These are phyloP conservation scores for Macrocybe gigantea DNA, from an alignment of 768 basidiomycete genomes.

Conservation along the genomic window DNA sequence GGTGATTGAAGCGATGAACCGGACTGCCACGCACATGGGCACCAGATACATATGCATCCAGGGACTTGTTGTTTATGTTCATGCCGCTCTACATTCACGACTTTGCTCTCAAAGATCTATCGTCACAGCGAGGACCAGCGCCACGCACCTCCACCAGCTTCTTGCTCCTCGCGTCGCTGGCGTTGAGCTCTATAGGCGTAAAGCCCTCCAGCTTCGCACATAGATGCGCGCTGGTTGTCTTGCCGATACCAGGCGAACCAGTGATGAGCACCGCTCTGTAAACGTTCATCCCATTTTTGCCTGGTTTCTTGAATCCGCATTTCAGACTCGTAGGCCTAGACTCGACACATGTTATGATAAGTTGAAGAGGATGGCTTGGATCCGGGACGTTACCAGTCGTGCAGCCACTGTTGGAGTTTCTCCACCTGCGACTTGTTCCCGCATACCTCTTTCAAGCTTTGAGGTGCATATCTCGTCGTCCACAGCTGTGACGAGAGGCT, in stretches of 20 bases:
- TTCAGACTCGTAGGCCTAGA: conserved; percentile 70
- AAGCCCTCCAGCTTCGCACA: conserved; percentile 88
- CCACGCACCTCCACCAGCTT: conserved; percentile 83
- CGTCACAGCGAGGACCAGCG: not conserved
- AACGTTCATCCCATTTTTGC: conserved; percentile 82
- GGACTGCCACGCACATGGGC: conserved; percentile 30
- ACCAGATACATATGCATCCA: conserved; percentile 81
- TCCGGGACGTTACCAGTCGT: conserved; percentile 66
- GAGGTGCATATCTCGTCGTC: conserved; percentile 94
- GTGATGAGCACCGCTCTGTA: conserved; percentile 87
- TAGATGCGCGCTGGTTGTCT: conserved; percentile 93
- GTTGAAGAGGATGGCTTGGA: not conserved
- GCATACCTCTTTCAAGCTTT: conserved; percentile 82
- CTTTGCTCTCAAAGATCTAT: not conserved
- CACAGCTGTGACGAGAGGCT: conserved; percentile 71
- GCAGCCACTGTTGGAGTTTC: conserved; percentile 82
- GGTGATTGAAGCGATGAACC: not conserved
- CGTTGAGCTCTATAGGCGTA: conserved; percentile 92
- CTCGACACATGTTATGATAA: conserved; percentile 1
- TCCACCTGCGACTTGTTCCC: conserved; percentile 93
- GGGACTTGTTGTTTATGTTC: conserved; percentile 82
- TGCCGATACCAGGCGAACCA: conserved; percentile 95
- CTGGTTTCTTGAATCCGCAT: conserved; percentile 86
- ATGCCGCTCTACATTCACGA: conserved; percentile 58
- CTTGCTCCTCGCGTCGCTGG: conserved; percentile 93